These are phyloP conservation scores for Colletotrichum sp. DNA, from an alignment of 2,329 filamentous ascomycete species.

Conservation along the genomic window DNA sequence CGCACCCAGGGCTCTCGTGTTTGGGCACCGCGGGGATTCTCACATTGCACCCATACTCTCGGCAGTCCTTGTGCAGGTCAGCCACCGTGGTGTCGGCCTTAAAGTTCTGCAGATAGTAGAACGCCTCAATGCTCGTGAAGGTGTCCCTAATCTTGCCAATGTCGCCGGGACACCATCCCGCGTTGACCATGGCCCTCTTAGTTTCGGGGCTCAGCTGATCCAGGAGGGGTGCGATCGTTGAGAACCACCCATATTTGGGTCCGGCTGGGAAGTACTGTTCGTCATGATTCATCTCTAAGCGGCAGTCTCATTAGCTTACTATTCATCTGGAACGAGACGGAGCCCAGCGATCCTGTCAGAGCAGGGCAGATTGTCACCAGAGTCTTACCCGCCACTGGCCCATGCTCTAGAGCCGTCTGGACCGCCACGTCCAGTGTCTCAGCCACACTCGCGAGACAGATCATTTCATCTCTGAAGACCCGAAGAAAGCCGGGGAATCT, in stretches of 20 bases:
- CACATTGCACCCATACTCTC: background rate
- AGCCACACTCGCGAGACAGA: background rate
- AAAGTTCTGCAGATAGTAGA: background rate
- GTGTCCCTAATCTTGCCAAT: background rate
- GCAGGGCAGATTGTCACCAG: background rate
- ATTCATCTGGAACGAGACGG: background rate
- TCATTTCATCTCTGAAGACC: background rate
- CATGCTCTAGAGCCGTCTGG: background rate
- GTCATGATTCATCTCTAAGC: background rate
- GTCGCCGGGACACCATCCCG: background rate
- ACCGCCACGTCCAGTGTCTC: conserved; percentile 4
- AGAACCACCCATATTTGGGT: background rate
- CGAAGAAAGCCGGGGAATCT: background rate
- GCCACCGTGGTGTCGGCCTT: background rate
- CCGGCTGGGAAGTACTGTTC: background rate
- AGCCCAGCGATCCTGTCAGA: background rate
- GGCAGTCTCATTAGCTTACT: background rate
- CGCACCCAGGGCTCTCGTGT: background rate
- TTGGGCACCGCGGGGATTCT: background rate
- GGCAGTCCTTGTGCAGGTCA: background rate
- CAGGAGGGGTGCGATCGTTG: background rate
- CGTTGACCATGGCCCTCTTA: background rate
- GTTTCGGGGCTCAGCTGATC: background rate
- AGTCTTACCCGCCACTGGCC: background rate
- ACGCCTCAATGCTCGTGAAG: background rate